Base-by-base conservation (phyloP, 2,329 filamentous ascomycete species). In the Talaromyces funiculosus region DNA sequence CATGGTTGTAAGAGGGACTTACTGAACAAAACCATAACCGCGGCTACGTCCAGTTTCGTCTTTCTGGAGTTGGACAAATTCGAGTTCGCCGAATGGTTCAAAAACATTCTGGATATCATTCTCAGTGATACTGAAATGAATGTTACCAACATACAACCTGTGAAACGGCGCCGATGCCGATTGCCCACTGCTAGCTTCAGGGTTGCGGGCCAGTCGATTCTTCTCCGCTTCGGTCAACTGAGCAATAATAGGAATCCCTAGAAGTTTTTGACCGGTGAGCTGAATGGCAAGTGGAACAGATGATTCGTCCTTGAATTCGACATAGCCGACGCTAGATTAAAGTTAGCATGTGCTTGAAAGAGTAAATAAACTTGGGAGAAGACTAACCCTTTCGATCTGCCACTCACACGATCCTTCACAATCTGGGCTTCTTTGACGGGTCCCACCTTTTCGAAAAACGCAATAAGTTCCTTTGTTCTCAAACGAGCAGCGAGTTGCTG, bases 11-110 rank as follows among this genome's bases (percentile, higher is more conserved):
- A 7, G 31, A 31, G 49, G n/a, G 12, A 87, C 92, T 76, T 84
- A 97, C 94, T 99, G 94, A 64, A 99, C 93, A 80, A 99, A 99
- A 59, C 94, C 94, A 79, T 97, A 99, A 64, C 94, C 94, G 75
- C 93, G 87, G 75, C 92, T 96, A 62, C 92, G 87, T 58, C 89
- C 90, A 64, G 84, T 87, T 67, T 97, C 94, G 70, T 99, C 95
- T 78, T 96, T 97, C 76, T 99, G 95, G 61, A 99, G 83, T 74
- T 97, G 92, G 62, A 97, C 92, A 76, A 97, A 97, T 74, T 97
- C 94, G 61, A 99, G 87, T 79, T 96, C 92, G 69, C 94, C 94
- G 77, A 97, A 99, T 1, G 94, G 93, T 78, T 95, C 91, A 76
- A 99, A 99, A 63, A 99, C 92, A 73, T 93, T 92, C 81, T 93